A percentile compares a stretch with the other conserved stretches of the same genome.
Conservation (phyloP, 2,329 filamentous ascomycete genomes). For the Colletotrichum acutatum region DNA sequence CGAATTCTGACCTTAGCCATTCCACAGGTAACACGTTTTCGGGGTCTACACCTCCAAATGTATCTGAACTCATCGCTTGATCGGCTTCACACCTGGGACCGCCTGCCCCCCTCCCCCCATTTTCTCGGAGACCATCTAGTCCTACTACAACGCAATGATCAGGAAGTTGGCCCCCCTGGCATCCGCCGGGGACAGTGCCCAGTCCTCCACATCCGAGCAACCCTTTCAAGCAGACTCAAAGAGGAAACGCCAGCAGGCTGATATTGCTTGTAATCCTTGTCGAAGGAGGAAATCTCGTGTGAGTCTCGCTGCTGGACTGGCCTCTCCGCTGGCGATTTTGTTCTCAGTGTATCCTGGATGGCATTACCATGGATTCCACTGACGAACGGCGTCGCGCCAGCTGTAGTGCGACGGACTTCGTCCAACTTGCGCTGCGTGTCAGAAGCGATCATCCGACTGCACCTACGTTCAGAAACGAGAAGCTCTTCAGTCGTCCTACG, state of each 20-base stretch:
- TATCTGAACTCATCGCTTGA: too few relatives aligned
- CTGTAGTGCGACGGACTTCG: conserved; percentile 37
- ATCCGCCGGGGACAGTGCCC: too few relatives aligned
- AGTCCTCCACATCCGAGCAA: too few relatives aligned
- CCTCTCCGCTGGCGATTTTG: not conserved
- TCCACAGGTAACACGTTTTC: too few relatives aligned
- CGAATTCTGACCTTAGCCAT: too few relatives aligned
- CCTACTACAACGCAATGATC: too few relatives aligned
- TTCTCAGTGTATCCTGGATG: not conserved
- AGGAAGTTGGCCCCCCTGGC: too few relatives aligned
- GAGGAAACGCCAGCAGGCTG: not conserved
- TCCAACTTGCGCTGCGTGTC: conserved; percentile 38
- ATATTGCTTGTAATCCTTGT: conserved; percentile 40
- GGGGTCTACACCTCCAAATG: too few relatives aligned
- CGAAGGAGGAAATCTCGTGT: conserved; percentile 40
- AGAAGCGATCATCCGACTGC: conserved; percentile 33
- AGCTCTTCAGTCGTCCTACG: not conserved
- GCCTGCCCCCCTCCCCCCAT: too few relatives aligned
- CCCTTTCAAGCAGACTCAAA: too few relatives aligned
- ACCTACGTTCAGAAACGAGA: conserved; percentile 36
- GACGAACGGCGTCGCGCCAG: not conserved
- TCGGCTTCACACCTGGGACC: too few relatives aligned
- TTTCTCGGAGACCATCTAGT: too few relatives aligned
- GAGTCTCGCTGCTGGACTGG: conserved; percentile 1
- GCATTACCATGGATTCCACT: not conserved